Evolutionary conservation across 805 yeast species (phyloP), one percentile per base, ranked within the genome.

Genomic region (Candida insectorum): DNA sequence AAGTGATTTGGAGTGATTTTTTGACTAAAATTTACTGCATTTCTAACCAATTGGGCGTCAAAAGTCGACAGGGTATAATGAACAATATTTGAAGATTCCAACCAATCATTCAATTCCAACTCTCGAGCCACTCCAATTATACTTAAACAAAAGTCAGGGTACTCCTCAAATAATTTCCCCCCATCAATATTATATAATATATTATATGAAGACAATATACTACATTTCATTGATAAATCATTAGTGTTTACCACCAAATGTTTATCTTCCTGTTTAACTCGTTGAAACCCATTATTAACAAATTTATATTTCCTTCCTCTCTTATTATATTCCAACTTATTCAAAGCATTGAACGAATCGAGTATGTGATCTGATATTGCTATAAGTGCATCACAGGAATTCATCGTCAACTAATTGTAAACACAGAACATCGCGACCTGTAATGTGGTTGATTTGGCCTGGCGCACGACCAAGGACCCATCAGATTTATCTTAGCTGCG

Each of bases 121-220:
- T 68, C 68, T 29, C 71, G 49, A 6, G 81, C 75, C 1, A 71
- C 68, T 16, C 75, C 75, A 7, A 75, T 55, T 6, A 75, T 68
- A 7, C 68, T 48, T 14, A 71, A 55, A 40, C 77, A 73, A 20
- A 75, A 57, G 28, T 69, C 69, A 2, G 60, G 62, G 36, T 45
- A 62, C 7, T 55, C 45, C 5, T 45, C 24, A 7, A 73, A 38
- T 4, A 74, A 50, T 4, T 45, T 47, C 1, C 74, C 75, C n/a
- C 48, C 45, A 31, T 50, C 48, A 18, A 66, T 61, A 19, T 48
- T 51, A 29, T 45, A 42, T 22, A 74, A 52, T 25, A 75, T 72
- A 25, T 48, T 48, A 48, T 65, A 74, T 6, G 77, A 60, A 25
- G 75, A 71, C 3, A 60, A 43, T 3, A 65, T 51, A 4, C 77